Base-by-base conservation (phyloP, 2,329 filamentous ascomycete species). In the Exophiala spinifera region DNA sequence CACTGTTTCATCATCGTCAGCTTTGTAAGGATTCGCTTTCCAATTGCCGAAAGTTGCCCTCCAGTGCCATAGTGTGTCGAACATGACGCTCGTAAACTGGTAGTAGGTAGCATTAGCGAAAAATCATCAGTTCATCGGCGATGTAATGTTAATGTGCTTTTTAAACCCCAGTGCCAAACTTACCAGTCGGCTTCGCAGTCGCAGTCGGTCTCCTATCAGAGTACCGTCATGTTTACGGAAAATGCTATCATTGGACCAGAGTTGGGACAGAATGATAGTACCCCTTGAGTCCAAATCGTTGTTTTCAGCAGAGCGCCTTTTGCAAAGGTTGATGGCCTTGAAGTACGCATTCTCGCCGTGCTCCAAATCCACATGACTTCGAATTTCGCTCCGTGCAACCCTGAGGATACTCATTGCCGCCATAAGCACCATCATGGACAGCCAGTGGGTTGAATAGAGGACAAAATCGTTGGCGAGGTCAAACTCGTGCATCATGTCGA, bases 151-250 rank as follows among this genome's bases (percentile, higher is more conserved):
- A n/a, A n/a, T n/a, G n/a, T n/a, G n/a, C n/a, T 25, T 7, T 25
- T 7, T 7, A 31, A 31, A 31, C 10, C 28, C 3, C 28, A 31
- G 28, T 25, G 23, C 11, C 28, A 31, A 11, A 31, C 49, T 56
- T 46, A 51, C 45, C 4, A 56, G 45, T 43, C 54, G 49, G 40
- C 50, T 56, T 48, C 49, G 40, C 25, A 51, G 20, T 13, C 39
- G 49, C 31, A 53, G 15, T 10, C 43, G 42, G 25, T 42, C 23
- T 25, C 37, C 39, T 31, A 49, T 20, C 2, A 50, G 17, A 25
- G 39, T 19, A 13, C 55, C 55, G 33, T 53, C 45, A 17, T 20
- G 28, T 23, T 51, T 45, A n/a, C 42, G 4, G 46, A 53, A 57
- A 20, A 42, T 15, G n/a, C 28, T 13, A 17, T 54, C 15, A 34